Percentiles rank a stretch among this genome's conserved stretches.
phyloP scores from a whole-genome alignment of 2,329 filamentous ascomycete species.

The Verticillium dahliae region DNA sequence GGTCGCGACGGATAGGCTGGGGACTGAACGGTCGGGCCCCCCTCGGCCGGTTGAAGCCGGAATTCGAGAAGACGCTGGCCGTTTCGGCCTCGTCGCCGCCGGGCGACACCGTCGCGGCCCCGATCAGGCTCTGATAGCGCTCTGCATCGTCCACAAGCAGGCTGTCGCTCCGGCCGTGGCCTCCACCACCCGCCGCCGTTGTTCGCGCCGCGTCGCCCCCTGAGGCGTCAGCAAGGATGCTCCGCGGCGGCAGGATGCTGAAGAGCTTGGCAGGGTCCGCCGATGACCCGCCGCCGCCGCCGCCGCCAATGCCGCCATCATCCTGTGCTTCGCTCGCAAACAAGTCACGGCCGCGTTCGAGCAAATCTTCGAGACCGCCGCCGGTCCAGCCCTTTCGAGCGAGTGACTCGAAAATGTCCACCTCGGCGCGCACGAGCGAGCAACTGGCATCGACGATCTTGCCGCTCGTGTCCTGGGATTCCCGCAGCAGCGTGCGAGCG shows the following conservation, averaged over 20 bases:
- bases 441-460: conserved; percentile 59
- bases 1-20: conserved; percentile 37
- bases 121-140: conserved; percentile 48
- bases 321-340: conserved; percentile 36
- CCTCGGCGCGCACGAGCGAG: conserved; percentile 59
- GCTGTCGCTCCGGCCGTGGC: conserved; percentile 45
- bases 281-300: conserved; percentile 22
- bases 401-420: conserved; percentile 63
- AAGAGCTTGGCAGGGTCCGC: conserved; percentile 45
- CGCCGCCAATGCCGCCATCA: conserved; percentile 20
- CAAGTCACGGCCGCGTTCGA: conserved; percentile 58
- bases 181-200: conserved; percentile 4
- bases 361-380: conserved; percentile 58
- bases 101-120: conserved; percentile 32
- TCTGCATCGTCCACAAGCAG: conserved; percentile 42
- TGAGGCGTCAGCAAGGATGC: conserved; percentile 50
- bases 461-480: conserved; percentile 58
- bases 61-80: conserved; percentile 42
- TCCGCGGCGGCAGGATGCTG: conserved; percentile 57
- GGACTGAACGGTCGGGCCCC: conserved; percentile 55
- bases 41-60: conserved; percentile 46
- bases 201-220: conserved; percentile 22
- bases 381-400: conserved; percentile 63
- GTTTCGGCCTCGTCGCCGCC: conserved; percentile 27
- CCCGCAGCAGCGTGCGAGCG: conserved; percentile 50